Evolutionary conservation across 2,329 filamentous ascomycete genomes (phyloP).

Genomic region (Calycina herbarum): DNA sequence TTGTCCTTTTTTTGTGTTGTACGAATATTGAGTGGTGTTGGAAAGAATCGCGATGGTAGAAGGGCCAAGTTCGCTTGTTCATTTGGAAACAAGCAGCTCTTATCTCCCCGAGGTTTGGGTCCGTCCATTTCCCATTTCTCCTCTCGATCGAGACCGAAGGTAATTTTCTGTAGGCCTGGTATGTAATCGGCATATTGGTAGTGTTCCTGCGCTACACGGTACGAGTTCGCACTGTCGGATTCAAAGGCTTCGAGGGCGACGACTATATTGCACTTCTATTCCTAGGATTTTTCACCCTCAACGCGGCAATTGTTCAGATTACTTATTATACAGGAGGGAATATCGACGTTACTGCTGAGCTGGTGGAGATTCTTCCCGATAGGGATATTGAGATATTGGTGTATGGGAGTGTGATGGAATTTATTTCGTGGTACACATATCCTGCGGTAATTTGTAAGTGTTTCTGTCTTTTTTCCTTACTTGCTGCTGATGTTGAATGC

Average conservation of each 20-base stretch:
- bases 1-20: background rate
- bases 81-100: background rate
- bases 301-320: constrained; percentile 40
- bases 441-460: constrained; percentile 6
- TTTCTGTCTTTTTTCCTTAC: background rate
- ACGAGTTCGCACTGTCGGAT: constrained; percentile 41
- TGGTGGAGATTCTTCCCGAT: background rate
- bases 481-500: background rate
- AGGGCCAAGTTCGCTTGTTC: constrained; percentile 8
- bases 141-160: background rate
- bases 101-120: constrained; percentile 13
- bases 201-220: constrained; percentile 40
- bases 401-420: constrained; percentile 7
- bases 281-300: constrained; percentile 39
- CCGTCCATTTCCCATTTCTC: background rate
- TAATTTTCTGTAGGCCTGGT: constrained; percentile 20
- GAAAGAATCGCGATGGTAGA: background rate
- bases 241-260: constrained; percentile 42
- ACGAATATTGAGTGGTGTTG: background rate
- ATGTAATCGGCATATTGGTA: constrained; percentile 37
- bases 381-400: constrained; percentile 4
- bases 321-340: constrained; percentile 31
- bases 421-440: constrained; percentile 10
- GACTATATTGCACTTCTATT: constrained; percentile 42
- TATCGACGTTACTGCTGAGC: constrained; percentile 9